phyloP scores from a whole-genome alignment of 768 basidiomycete species.

The Grammothele lineata region DNA sequence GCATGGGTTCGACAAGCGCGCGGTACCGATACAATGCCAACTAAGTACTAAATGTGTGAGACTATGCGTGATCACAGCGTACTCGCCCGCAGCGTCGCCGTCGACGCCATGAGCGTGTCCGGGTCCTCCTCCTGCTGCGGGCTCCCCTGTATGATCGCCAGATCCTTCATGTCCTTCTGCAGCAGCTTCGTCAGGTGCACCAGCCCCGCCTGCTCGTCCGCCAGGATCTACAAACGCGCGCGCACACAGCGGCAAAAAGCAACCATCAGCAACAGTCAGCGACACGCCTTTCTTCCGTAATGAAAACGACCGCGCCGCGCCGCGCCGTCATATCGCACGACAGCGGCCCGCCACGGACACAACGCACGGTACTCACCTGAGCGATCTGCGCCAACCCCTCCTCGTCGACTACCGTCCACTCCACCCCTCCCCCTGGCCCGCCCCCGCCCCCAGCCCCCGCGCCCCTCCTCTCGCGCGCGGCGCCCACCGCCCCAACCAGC shows the following conservation, averaged over 20 bases:
- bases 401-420: slow-evolving; percentile 86
- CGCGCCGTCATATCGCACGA: neutral
- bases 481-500: slow-evolving; percentile 66
- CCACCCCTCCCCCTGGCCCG: slow-evolving; percentile 43
- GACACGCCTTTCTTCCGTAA: neutral
- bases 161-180: slow-evolving; percentile 57
- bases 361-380: slow-evolving; percentile 44
- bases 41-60: too few species aligned
- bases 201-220: slow-evolving; percentile 75
- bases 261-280: neutral
- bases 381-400: slow-evolving; percentile 75
- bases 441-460: slow-evolving; percentile 28
- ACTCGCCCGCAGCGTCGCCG: slow-evolving; percentile 17
- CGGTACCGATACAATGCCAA: too few species aligned
- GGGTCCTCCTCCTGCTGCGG: slow-evolving; percentile 30
- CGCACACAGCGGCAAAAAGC: too few species aligned
- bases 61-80: too few species aligned
- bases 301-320: too few species aligned
- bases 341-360: too few species aligned
- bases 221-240: slow-evolving; percentile 68
- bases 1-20: too few species aligned
- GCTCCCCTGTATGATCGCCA: slow-evolving; percentile 52
- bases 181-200: slow-evolving; percentile 77
- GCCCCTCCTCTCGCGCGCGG: slow-evolving; percentile 48
- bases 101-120: slow-evolving; percentile 17